These are phyloP conservation scores for Pichia sp. DNA, from an alignment of 1,139 yeast genomes.

Conservation along the genomic window DNA sequence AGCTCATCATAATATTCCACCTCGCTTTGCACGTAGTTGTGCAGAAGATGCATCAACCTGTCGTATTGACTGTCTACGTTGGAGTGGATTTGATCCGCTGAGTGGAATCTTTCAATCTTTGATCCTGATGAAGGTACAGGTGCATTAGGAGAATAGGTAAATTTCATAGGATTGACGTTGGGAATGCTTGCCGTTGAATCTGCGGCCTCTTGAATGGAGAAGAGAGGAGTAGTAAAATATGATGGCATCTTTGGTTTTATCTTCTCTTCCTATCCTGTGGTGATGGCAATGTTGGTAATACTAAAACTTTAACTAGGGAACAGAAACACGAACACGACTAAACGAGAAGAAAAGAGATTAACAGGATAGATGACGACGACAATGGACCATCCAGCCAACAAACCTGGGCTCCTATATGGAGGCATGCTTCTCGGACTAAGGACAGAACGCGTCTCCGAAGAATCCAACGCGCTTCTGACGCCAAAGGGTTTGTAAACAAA, in stretches of 20 bases:
- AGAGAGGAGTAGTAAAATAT: constrained; percentile 16
- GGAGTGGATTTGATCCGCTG: too few relatives aligned
- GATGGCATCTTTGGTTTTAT: too few relatives aligned
- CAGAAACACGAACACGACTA: not conserved
- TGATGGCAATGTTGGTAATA: not conserved
- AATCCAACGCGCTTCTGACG: too few relatives aligned
- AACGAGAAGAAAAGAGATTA: not conserved
- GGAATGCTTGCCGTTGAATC: constrained; percentile 11
- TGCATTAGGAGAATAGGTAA: too few relatives aligned
- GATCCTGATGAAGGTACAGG: not conserved
- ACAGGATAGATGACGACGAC: not conserved
- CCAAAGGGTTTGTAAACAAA: too few relatives aligned
- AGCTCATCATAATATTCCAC: constrained; percentile 16
- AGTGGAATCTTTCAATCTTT: too few relatives aligned
- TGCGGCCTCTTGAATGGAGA: constrained; percentile 18
- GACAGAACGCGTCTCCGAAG: too few relatives aligned
- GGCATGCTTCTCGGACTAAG: too few relatives aligned
- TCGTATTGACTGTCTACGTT: too few relatives aligned
- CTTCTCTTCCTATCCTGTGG: too few relatives aligned
- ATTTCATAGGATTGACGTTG: too few relatives aligned
- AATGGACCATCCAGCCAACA: not conserved
- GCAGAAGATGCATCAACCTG: not conserved
- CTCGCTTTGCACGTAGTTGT: constrained; percentile 14
- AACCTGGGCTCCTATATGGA: too few relatives aligned
- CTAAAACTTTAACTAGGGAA: not conserved